These are phyloP conservation scores for Ailanthus altissimus DNA, from an alignment of 345 rosid genomes.

Conservation along the genomic window DNA sequence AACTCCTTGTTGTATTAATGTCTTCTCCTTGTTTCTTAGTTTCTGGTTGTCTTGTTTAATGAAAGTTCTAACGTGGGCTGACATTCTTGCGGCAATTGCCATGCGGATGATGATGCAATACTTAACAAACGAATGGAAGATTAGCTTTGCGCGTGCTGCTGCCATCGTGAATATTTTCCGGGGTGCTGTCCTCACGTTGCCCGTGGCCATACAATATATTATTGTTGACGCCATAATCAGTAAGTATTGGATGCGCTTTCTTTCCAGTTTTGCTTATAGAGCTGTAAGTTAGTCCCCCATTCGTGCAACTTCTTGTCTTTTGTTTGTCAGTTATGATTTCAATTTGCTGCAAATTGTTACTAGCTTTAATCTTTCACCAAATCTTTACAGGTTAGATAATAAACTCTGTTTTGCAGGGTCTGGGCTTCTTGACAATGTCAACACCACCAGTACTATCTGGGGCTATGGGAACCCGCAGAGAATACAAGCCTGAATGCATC, in stretches of 20 bases:
- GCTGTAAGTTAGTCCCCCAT: conserved; percentile 12
- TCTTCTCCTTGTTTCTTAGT: background rate
- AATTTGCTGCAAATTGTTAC: background rate
- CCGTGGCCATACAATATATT: background rate
- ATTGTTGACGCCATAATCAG: conserved; percentile 20
- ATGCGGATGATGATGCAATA: conserved; percentile 27
- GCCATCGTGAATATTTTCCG: conserved; percentile 24
- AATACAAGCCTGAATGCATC: conserved; percentile 21
- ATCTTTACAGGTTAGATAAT: background rate
- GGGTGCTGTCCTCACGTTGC: conserved; percentile 17
- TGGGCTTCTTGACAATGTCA: conserved; percentile 23
- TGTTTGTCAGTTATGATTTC: background rate
- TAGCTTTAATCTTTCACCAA: background rate
- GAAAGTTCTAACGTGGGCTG: conserved; percentile 21
- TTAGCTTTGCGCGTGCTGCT: conserved; percentile 22
- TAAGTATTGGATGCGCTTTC: conserved; percentile 21
- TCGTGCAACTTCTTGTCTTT: too few species aligned
- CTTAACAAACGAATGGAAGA: conserved; percentile 28
- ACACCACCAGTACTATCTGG: conserved; percentile 13
- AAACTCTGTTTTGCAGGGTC: conserved; percentile 18
- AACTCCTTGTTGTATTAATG: background rate
- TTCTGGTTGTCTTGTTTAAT: background rate
- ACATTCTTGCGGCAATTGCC: conserved; percentile 6
- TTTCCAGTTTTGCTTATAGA: conserved; percentile 19
- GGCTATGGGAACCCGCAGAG: conserved; percentile 16